Base-by-base conservation (phyloP, 2,329 filamentous ascomycete genomes). In the Fusarium domesticum region DNA sequence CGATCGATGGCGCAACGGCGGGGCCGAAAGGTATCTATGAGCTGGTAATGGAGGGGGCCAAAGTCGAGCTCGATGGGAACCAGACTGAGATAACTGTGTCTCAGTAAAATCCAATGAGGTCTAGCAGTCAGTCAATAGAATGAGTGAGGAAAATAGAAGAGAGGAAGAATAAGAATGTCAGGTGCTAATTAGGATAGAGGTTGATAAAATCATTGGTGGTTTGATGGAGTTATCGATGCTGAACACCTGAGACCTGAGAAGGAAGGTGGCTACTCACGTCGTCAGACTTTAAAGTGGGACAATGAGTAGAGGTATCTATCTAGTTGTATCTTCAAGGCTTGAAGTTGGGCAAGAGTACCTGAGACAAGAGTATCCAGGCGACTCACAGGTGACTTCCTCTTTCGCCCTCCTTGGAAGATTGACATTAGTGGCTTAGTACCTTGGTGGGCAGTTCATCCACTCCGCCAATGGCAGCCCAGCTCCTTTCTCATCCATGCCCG, bases 251-350 rank as follows among this genome's bases (percentile, higher is more conserved):
- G 42, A 30, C 25, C 35, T 42, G 11, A n/a, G 18, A 35, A 39
- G 23, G 51, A 35, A 48, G 34, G 34, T 36, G 16, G n/a, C 31
- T 33, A n/a, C n/a, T n/a, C 31, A 35, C 16, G 39, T 48, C 48
- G 51, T 49, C 55, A 52, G 57, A 53, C 43, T 48, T 45, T 54
- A 48, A 45, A 39, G 32, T 28, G 39, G 43, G 47, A 53, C 43
- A 42, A 39, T 45, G 48, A 39, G 39, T 31, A 44, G 42, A 51
- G 38, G 49, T 48, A 54, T 48, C 53, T 48, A 54, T 48, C 53
- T n/a, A n/a, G n/a, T n/a, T n/a, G n/a, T n/a, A n/a, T n/a, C n/a
- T 59, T 52, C 58, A 60, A 47, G 57, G 57, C 48, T 50, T 46
- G 54, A 53, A 50, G 47, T 50, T 52, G 49, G 42, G 54, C 45